These are phyloP conservation scores for Zea luxurians DNA, from an alignment of 176 grass and related monocot genomes.

Conservation along the genomic window DNA sequence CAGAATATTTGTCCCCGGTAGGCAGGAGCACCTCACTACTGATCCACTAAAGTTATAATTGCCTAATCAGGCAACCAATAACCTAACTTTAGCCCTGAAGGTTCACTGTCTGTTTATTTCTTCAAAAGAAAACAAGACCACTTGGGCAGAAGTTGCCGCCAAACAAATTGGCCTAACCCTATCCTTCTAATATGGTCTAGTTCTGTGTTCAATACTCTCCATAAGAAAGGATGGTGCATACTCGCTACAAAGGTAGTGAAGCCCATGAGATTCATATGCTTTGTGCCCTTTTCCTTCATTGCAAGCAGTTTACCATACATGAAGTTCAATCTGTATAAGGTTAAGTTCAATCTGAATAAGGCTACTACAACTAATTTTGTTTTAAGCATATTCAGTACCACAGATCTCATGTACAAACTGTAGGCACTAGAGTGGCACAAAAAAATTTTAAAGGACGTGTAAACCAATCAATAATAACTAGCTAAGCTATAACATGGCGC, in stretches of 20 bases:
- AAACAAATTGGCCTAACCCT: background rate
- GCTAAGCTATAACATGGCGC: background rate
- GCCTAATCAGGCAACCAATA: background rate
- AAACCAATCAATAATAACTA: too few species aligned
- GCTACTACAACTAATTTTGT: background rate
- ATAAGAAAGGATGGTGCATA: background rate
- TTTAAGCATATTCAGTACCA: background rate
- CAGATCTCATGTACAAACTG: slow-evolving; percentile 6
- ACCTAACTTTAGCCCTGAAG: background rate
- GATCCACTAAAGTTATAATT: background rate
- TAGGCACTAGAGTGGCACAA: background rate
- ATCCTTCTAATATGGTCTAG: background rate
- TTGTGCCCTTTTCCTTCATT: too few species aligned
- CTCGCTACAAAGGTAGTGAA: background rate
- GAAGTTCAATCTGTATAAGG: too few species aligned
- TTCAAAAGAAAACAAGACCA: background rate
- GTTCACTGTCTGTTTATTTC: background rate
- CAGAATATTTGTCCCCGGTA: background rate
- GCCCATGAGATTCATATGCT: background rate
- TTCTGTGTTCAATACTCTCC: background rate
- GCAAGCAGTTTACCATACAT: too few species aligned
- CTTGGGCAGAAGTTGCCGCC: background rate
- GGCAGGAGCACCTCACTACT: background rate
- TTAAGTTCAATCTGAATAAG: background rate
- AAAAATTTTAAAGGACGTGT: background rate